phyloP scores from a whole-genome alignment of 495 filamentous ascomycete genomes.

The Parathielavia appendiculata region DNA sequence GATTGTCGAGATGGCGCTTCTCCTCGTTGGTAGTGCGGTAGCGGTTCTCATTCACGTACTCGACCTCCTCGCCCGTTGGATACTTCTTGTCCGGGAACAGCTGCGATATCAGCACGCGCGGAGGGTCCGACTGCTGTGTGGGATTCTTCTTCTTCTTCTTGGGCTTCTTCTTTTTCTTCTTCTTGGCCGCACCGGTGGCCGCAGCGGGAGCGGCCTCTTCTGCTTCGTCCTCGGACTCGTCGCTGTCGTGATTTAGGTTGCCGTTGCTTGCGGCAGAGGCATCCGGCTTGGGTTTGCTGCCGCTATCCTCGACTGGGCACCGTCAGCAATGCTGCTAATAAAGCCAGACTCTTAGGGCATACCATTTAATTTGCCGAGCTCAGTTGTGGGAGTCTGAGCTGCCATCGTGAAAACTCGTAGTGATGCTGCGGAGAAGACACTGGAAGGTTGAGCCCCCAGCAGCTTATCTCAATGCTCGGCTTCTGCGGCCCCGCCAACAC shows the following conservation, averaged over 20 bases:
- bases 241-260: constrained; percentile 58
- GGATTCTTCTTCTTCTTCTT: constrained; percentile 71
- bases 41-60: constrained; percentile 68
- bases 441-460: constrained; percentile 5
- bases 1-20: constrained; percentile 76
- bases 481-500: constrained; percentile 4
- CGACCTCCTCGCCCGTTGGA: constrained; percentile 75
- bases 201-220: constrained; percentile 38
- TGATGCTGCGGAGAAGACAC: not conserved
- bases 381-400: constrained; percentile 38
- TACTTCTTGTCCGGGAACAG: constrained; percentile 72
- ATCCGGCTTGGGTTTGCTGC: constrained; percentile 47
- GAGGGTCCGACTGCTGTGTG: constrained; percentile 71
- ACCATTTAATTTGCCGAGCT: constrained; percentile 44
- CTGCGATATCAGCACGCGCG: constrained; percentile 66
- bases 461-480: not conserved
- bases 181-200: constrained; percentile 47
- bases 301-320: constrained; percentile 37
- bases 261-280: constrained; percentile 45
- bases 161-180: constrained; percentile 87
- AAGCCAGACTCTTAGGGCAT: constrained; percentile 10
- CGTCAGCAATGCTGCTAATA: constrained; percentile 10
- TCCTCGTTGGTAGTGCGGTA: constrained; percentile 83
- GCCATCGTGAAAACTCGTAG: constrained; percentile 33
- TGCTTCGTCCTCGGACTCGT: constrained; percentile 63